These are phyloP conservation scores for Fusarium poae DNA, from an alignment of 2,329 filamentous ascomycete genomes.

Conservation along the genomic window DNA sequence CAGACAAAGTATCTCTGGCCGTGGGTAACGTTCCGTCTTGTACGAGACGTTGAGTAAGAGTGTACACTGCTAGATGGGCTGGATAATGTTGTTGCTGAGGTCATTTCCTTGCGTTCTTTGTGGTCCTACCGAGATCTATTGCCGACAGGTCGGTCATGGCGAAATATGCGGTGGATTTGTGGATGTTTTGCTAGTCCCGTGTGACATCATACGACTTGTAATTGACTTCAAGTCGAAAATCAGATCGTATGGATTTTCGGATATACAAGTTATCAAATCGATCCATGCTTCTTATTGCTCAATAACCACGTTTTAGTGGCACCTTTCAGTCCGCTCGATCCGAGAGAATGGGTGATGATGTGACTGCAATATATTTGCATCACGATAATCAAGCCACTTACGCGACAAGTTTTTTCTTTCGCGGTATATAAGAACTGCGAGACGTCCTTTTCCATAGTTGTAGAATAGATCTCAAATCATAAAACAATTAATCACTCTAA, in stretches of 20 bases:
- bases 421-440: slow-evolving; percentile 5
- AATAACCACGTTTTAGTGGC: slow-evolving; percentile 14
- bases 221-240: slow-evolving; percentile 24
- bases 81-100: neutral
- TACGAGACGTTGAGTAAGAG: slow-evolving; percentile 1
- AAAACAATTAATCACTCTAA: neutral
- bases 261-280: slow-evolving; percentile 21
- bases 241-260: slow-evolving; percentile 18
- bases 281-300: slow-evolving; percentile 8
- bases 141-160: slow-evolving; percentile 22
- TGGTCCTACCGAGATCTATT: slow-evolving; percentile 11
- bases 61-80: neutral
- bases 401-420: neutral
- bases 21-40: slow-evolving; percentile 35
- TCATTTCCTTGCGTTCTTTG: neutral
- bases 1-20: slow-evolving; percentile 36
- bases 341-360: slow-evolving; percentile 24
- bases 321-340: slow-evolving; percentile 12
- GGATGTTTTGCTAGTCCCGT: slow-evolving; percentile 6
- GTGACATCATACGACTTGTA: slow-evolving; percentile 39
- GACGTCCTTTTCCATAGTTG: rapidly evolving
- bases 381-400: slow-evolving; percentile 6
- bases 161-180: slow-evolving; percentile 23
- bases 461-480: rapidly evolving
- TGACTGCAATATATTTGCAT: neutral